Evolutionary conservation across 176 grass and related monocot genomes (phyloP), one percentile per base, ranked within the genome.

Genomic region (Oryza coarctata): DNA sequence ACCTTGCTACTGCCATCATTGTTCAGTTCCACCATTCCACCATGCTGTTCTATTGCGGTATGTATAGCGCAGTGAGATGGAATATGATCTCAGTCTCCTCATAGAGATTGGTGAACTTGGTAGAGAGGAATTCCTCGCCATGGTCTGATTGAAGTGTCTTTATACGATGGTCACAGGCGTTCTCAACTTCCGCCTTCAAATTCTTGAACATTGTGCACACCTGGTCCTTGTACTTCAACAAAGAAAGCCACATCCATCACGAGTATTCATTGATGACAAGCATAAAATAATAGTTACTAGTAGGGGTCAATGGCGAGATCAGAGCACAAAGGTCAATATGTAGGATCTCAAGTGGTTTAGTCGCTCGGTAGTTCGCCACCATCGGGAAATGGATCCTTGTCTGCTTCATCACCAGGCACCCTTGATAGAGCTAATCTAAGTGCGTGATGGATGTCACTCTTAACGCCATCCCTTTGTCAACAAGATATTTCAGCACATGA

Each of bases 121-220:
- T n/a, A n/a, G 25, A 73, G 0, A 73, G 2, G 3, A 73, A 49
- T 7, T 73, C 41, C 1, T 40, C 70, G 7, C 25, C 26, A 1
- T 39, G 12, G 8, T 28, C 11, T 0, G 69, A 10, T 3, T 33
- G 8, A 0, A 71, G 2, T 2, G 15, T 20, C 2, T 45, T 72
- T n/a, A n/a, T n/a, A n/a, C n/a, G n/a, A 72, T 1, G 13, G 1
- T 2, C 25, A 8, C 4, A 0, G 0, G 13, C 0, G 1, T 10
- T 73, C 26, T 73, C 41, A 13, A 25, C 41, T 6, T 0, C 0
- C 0, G 2, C 12, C 26, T 49, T 73, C 6, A 49, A 18, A 0
- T 30, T 31, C 0, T 0, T 9, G 2, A 73, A 73, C 1, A 5
- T 6, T 1, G 3, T 9, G 0, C 6, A n/a, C 0, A 4, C 25